Conservation (phyloP, 805 yeast genomes). For the Millerozyma acaciae region DNA sequence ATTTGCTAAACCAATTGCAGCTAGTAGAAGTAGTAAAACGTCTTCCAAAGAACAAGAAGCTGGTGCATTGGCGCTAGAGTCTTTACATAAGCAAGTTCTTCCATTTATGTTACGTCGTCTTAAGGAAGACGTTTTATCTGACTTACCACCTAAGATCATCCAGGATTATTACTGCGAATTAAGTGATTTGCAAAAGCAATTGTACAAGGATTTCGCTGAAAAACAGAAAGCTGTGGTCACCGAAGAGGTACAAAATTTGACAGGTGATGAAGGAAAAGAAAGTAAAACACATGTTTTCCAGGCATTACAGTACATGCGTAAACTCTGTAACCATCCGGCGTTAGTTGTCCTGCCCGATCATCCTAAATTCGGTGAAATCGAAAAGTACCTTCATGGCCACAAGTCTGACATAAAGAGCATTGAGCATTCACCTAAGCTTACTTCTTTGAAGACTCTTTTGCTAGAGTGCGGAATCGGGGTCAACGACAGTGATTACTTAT, state of each 20-base stretch:
- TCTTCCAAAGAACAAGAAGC: slow-evolving; percentile 93
- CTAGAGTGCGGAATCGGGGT: slow-evolving; percentile 90
- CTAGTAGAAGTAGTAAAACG: slow-evolving; percentile 83
- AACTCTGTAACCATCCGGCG: slow-evolving; percentile 94
- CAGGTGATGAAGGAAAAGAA: slow-evolving; percentile 36
- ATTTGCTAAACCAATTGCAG: slow-evolving; percentile 97
- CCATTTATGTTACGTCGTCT: slow-evolving; percentile 95
- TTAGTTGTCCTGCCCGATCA: slow-evolving; percentile 78
- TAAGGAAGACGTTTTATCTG: slow-evolving; percentile 93
- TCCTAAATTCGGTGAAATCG: slow-evolving; percentile 75
- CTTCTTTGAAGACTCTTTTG: slow-evolving; percentile 74
- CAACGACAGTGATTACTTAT: slow-evolving; percentile 31
- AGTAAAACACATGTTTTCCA: slow-evolving; percentile 93
- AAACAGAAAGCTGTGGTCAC: slow-evolving; percentile 74
- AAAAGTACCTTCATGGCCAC: slow-evolving; percentile 52
- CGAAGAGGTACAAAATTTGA: slow-evolving; percentile 50
- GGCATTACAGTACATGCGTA: slow-evolving; percentile 95
- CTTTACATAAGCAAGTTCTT: slow-evolving; percentile 91
- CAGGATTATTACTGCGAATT: slow-evolving; percentile 97
- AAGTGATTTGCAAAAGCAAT: slow-evolving; percentile 81
- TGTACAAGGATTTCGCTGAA: slow-evolving; percentile 84
- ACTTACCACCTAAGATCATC: slow-evolving; percentile 95
- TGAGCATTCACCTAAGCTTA: slow-evolving; percentile 84
- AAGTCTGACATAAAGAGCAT: slow-evolving; percentile 65
- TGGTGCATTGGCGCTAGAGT: slow-evolving; percentile 93